These are phyloP conservation scores for Akanthomyces muscarius DNA, from an alignment of 2,329 filamentous ascomycete species.

Conservation along the genomic window DNA sequence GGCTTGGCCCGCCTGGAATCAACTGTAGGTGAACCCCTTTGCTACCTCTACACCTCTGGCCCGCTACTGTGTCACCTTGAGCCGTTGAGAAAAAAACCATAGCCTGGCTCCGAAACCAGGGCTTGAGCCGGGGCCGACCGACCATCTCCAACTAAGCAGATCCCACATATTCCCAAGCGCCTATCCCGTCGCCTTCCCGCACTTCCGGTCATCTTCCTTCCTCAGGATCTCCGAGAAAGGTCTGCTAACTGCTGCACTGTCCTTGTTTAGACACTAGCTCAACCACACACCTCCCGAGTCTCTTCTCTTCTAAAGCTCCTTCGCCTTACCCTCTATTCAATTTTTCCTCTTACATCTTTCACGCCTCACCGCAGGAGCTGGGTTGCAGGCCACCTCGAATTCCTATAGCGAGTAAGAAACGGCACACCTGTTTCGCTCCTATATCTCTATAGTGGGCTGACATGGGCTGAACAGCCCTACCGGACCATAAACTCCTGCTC, in stretches of 20 bases:
- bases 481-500: not conserved
- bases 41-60: slow-evolving; percentile 4
- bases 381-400: not conserved
- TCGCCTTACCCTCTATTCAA: not conserved
- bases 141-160: slow-evolving; percentile 8
- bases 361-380: not conserved
- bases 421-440: not conserved
- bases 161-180: slow-evolving; percentile 10
- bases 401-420: not conserved
- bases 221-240: not conserved
- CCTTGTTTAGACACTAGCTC: not conserved
- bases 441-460: not conserved
- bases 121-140: slow-evolving; percentile 6
- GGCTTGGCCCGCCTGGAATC: not conserved
- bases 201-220: not conserved
- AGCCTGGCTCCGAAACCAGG: not conserved
- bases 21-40: not conserved
- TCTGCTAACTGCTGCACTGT: not conserved
- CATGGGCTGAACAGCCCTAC: slow-evolving; percentile 10
- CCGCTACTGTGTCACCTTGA: not conserved
- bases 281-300: not conserved
- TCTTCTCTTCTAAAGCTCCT: not conserved
- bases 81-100: slow-evolving; percentile 1
- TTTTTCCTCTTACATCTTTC: not conserved
- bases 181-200: slow-evolving; percentile 8